Conservation (phyloP, 2,329 filamentous ascomycete species). For the Xylariaceae sp. region DNA sequence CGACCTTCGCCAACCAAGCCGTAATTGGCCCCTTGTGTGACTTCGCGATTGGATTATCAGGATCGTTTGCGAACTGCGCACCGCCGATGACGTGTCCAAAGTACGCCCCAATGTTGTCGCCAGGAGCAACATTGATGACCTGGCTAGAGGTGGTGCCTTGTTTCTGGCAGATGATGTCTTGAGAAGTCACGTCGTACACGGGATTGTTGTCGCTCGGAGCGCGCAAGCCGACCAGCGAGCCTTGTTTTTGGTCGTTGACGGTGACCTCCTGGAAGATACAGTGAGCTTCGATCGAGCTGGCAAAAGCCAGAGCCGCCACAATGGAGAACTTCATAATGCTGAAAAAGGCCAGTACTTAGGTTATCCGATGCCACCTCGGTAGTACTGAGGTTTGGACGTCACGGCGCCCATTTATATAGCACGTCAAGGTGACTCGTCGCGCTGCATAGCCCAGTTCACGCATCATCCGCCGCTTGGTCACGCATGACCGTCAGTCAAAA, state of each 20-base stretch:
- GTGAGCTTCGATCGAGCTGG: slow-evolving; percentile 37
- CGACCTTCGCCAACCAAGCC: slow-evolving; percentile 51
- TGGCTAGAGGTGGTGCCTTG: slow-evolving; percentile 37
- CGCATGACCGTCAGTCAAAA: no score
- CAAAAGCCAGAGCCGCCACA: slow-evolving; percentile 30
- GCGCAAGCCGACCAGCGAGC: slow-evolving; percentile 42
- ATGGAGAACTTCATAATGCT: slow-evolving; percentile 36
- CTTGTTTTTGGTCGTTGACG: slow-evolving; percentile 43
- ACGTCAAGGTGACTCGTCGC: no score
- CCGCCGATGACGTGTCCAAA: slow-evolving; percentile 54
- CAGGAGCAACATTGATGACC: slow-evolving; percentile 46
- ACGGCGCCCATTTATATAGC: no score
- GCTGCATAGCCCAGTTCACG: no score
- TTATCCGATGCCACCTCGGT: no score
- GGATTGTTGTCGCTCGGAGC: slow-evolving; percentile 50
- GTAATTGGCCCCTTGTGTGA: slow-evolving; percentile 53
- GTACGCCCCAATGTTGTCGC: slow-evolving; percentile 48
- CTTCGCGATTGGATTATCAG: slow-evolving; percentile 51
- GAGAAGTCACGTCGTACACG: slow-evolving; percentile 45
- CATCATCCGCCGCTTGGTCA: no score
- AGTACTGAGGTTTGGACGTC: no score
- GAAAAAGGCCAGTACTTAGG: no score
- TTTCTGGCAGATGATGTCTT: slow-evolving; percentile 48
- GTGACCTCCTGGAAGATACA: slow-evolving; percentile 45
- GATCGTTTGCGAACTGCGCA: slow-evolving; percentile 44